Conservation (phyloP, 805 yeast genomes). For the Saccharomycopsis vini region DNA sequence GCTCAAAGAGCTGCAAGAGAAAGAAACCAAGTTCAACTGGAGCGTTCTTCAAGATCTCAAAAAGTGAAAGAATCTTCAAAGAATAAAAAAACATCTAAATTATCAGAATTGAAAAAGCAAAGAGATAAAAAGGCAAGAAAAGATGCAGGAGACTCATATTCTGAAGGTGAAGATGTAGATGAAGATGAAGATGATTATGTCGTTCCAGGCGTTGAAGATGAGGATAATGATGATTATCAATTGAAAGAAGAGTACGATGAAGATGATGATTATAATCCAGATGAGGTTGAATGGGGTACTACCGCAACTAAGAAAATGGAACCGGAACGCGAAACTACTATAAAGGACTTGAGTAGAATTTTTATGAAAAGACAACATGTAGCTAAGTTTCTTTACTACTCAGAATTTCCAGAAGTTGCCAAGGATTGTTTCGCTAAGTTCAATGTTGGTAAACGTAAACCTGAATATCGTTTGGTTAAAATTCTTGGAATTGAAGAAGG, state of each 20-base stretch:
- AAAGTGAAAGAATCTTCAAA: constrained; percentile 25
- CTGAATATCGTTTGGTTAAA: constrained; percentile 75
- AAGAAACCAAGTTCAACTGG: constrained; percentile 38
- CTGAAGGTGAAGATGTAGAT: constrained; percentile 27
- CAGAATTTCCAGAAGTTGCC: constrained; percentile 63
- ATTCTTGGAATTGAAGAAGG: constrained; percentile 55
- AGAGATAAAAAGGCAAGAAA: constrained; percentile 54
- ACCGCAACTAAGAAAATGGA: not conserved
- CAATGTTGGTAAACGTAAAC: constrained; percentile 66
- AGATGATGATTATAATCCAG: constrained; percentile 35
- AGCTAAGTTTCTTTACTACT: constrained; percentile 69
- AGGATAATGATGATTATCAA: constrained; percentile 30
- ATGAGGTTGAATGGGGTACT: constrained; percentile 39
- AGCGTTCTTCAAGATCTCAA: constrained; percentile 34
- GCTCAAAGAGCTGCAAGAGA: constrained; percentile 56
- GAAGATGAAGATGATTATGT: constrained; percentile 17
- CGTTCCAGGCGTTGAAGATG: constrained; percentile 33
- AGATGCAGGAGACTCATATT: constrained; percentile 35
- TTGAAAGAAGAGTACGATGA: constrained; percentile 28
- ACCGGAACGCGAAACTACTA: constrained; percentile 23
- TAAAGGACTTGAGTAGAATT: constrained; percentile 61
- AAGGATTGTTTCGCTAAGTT: constrained; percentile 75
- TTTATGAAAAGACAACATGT: constrained; percentile 72
- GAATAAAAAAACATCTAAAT: constrained; percentile 37
- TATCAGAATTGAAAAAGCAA: constrained; percentile 67